These are phyloP conservation scores for Mortierella alpina DNA, from an alignment of 192 early-diverging fungal species.

Conservation along the genomic window DNA sequence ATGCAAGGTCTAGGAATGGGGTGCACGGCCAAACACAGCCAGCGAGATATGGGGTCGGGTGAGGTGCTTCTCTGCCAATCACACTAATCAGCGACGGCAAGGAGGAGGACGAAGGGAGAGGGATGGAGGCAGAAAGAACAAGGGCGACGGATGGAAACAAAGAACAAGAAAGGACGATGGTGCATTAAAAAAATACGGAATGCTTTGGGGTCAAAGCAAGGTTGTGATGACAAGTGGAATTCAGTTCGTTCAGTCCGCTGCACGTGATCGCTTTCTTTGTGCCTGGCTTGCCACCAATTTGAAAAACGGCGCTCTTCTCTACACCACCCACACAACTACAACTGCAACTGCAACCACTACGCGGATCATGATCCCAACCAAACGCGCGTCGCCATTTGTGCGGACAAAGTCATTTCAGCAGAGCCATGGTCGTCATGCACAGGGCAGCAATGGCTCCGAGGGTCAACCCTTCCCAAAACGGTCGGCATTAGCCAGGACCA, in stretches of 20 bases:
- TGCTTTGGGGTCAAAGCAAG: background rate
- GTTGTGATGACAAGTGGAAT: background rate
- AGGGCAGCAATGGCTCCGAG: background rate
- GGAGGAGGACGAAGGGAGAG: background rate
- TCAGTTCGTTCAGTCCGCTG: background rate
- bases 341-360: background rate
- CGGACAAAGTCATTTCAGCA: constrained; percentile 29
- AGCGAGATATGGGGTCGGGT: background rate
- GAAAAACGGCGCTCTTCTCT: background rate
- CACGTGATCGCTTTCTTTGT: background rate
- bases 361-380: constrained; percentile 26
- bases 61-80: background rate
- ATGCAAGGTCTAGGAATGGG: background rate
- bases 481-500: constrained; percentile 17
- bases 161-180: background rate
- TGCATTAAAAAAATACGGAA: background rate
- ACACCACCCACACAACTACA: background rate
- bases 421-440: background rate
- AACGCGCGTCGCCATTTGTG: constrained; percentile 28
- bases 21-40: background rate
- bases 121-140: background rate
- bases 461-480: constrained; percentile 34
- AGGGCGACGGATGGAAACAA: background rate
- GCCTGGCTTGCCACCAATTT: background rate
- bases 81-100: constrained; percentile 24